Evolutionary conservation across 176 grass and related monocot genomes (phyloP).

Genomic region (Saccharum spontaneum): DNA sequence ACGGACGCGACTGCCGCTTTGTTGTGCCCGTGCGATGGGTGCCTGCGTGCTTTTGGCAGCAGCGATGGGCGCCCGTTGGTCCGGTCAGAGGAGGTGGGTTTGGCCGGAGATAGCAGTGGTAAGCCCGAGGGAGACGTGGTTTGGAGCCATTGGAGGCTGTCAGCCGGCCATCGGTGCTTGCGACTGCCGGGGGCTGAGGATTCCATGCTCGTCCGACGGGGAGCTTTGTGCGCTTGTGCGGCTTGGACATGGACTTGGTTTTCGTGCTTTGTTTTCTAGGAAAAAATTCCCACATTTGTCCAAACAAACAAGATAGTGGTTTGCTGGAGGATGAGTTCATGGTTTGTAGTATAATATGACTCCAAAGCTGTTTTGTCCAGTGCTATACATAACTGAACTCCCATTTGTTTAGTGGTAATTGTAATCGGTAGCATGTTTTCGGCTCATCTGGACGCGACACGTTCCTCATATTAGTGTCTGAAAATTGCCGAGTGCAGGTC

Average conservation of each 20-base stretch:
- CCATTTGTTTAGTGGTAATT: neutral
- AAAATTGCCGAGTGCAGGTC: neutral
- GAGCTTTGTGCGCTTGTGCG: neutral
- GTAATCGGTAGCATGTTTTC: neutral
- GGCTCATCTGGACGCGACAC: neutral
- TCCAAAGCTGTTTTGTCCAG: neutral
- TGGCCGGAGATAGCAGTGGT: neutral
- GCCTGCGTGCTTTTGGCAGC: neutral
- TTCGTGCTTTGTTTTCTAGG: neutral
- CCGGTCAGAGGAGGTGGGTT: slow-evolving; percentile 20
- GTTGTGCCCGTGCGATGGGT: neutral
- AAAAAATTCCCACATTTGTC: neutral
- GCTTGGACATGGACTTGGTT: slow-evolving; percentile 8
- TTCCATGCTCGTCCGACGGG: neutral
- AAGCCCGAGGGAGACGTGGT: neutral
- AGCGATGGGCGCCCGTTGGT: neutral
- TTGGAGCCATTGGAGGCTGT: neutral
- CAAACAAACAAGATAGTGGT: neutral
- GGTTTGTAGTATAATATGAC: neutral
- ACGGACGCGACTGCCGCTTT: neutral
- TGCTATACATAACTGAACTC: neutral
- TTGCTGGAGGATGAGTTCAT: neutral
- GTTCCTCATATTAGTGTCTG: no score
- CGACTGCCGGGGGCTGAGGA: neutral
- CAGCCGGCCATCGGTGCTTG: neutral